These are phyloP conservation scores for Mycena galericulata DNA, from an alignment of 768 basidiomycete genomes.

Conservation along the genomic window DNA sequence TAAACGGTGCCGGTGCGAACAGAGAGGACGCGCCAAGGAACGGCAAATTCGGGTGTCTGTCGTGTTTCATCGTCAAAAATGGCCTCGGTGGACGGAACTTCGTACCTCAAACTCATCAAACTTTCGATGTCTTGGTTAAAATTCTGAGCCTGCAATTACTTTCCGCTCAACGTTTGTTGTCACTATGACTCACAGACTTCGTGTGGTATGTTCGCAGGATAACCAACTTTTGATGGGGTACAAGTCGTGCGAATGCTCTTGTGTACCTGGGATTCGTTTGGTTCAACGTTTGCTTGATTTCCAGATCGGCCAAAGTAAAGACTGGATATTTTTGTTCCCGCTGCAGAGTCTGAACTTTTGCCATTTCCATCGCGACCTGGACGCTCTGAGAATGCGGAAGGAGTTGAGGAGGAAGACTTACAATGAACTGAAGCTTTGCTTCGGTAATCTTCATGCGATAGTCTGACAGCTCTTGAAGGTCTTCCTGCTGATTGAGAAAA, in stretches of 20 bases:
- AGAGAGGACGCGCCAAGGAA: constrained; percentile 10
- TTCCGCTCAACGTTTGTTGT: neutral
- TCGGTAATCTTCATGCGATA: neutral
- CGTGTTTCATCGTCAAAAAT: neutral
- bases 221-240: neutral
- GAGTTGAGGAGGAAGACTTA: neutral
- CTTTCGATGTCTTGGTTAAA: neutral
- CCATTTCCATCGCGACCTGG: neutral
- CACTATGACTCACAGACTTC: neutral
- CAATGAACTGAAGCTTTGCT: neutral
- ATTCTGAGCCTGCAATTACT: neutral
- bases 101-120: neutral
- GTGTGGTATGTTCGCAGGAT: neutral
- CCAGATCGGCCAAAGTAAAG: neutral
- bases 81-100: neutral
- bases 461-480: neutral
- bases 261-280: neutral
- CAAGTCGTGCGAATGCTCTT: neutral
- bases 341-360: neutral
- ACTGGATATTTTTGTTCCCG: constrained; percentile 4
- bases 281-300: neutral
- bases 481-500: neutral
- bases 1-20: neutral
- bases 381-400: neutral
- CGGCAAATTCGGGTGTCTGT: no score